Conservation (phyloP, 2,329 filamentous ascomycete species). For the Pseudogymnoascus sp. region DNA sequence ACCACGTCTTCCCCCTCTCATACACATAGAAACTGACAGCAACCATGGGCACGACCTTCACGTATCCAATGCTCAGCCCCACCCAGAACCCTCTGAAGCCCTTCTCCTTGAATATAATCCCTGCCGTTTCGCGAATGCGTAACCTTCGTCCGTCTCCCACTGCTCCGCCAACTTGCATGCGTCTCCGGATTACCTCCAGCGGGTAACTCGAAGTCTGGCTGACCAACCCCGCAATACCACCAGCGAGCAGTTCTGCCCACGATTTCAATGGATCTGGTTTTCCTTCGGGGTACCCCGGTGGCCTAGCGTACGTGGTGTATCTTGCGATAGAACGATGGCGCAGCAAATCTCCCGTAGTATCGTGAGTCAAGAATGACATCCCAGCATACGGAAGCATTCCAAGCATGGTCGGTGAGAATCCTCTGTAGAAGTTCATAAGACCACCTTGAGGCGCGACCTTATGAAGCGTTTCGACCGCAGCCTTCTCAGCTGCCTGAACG, state of each 20-base stretch:
- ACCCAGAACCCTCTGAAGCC: constrained; percentile 83
- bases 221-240: constrained; percentile 78
- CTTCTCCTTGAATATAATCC: constrained; percentile 64
- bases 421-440: constrained; percentile 86
- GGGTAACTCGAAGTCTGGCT: constrained; percentile 92
- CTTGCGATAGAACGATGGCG: constrained; percentile 57
- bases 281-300: constrained; percentile 42
- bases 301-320: constrained; percentile 67
- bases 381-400: constrained; percentile 97
- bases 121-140: constrained; percentile 69
- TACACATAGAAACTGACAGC: constrained; percentile 63
- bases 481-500: constrained; percentile 33
- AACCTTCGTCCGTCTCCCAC: constrained; percentile 82
- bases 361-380: constrained; percentile 90
- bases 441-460: constrained; percentile 55
- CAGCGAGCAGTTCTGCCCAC: constrained; percentile 79
- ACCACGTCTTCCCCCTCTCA: constrained; percentile 52
- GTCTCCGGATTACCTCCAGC: constrained; percentile 78
- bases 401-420: constrained; percentile 80
- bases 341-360: constrained; percentile 77
- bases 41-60: constrained; percentile 85
- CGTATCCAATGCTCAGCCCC: constrained; percentile 86
- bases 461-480: constrained; percentile 36
- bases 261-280: constrained; percentile 68
- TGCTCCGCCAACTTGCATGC: constrained; percentile 94